phyloP scores from a whole-genome alignment of 2,329 filamentous ascomycete genomes.

The Sporothrix protearum region DNA sequence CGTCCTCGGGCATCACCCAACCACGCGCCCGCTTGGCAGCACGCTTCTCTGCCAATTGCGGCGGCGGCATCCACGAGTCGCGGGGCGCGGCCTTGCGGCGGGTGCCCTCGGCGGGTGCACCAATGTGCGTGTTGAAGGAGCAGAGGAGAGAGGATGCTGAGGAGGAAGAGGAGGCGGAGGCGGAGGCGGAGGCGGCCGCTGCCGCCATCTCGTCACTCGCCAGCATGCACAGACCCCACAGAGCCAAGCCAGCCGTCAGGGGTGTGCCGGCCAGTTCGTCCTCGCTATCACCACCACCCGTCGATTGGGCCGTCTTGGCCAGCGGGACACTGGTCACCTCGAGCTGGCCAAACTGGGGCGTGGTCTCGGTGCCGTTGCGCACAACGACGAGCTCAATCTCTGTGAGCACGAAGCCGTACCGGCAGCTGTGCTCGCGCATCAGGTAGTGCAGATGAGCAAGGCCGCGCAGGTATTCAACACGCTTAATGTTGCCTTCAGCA shows the following conservation, averaged over 20 bases:
- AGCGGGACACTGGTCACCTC: constrained; percentile 66
- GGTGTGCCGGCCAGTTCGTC: constrained; percentile 39
- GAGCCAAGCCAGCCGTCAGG: constrained; percentile 67
- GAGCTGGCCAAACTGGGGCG: constrained; percentile 83
- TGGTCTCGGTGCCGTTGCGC: constrained; percentile 67
- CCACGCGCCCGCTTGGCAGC: constrained; percentile 70
- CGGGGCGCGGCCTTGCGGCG: constrained; percentile 65
- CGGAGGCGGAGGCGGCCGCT: too few species aligned
- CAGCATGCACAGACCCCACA: constrained; percentile 67
- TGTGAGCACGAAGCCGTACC: constrained; percentile 94
- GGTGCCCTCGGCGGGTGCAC: constrained; percentile 69
- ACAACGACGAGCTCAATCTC: constrained; percentile 93
- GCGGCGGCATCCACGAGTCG: constrained; percentile 72
- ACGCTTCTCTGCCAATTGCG: constrained; percentile 69
- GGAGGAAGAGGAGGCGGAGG: too few species aligned
- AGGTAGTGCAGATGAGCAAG: constrained; percentile 81
- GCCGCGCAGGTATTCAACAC: constrained; percentile 83
- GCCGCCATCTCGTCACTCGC: constrained; percentile 35
- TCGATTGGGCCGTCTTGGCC: constrained; percentile 36
- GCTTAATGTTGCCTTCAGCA: constrained; percentile 75
- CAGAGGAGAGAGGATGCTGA: constrained; percentile 49
- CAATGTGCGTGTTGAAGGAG: constrained; percentile 61
- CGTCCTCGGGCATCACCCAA: constrained; percentile 73
- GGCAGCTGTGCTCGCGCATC: constrained; percentile 89
- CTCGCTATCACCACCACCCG: constrained; percentile 32